Conservation (phyloP, 73 alveolate species). For the Paramecium tetraurelia region DNA sequence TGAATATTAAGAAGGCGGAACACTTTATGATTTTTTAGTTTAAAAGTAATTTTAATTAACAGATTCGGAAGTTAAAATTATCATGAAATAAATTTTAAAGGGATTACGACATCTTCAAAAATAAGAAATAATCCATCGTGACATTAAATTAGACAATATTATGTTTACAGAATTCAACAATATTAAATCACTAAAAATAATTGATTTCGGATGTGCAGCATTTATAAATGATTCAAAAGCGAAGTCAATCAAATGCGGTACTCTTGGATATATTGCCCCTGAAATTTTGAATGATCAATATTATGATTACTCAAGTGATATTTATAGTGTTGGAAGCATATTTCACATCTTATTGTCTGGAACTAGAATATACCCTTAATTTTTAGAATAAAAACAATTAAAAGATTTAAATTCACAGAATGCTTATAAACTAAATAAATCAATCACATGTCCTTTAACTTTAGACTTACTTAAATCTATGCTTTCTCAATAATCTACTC, state of each 20-base stretch:
- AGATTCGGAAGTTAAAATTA: neutral
- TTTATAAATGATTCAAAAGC: neutral
- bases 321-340: neutral
- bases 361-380: neutral
- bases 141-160: conserved; percentile 71
- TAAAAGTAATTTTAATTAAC: neutral
- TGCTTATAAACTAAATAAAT: neutral
- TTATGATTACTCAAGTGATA: neutral
- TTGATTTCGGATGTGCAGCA: conserved; percentile 55
- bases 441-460: neutral
- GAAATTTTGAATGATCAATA: neutral
- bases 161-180: neutral
- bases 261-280: conserved; percentile 40
- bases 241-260: neutral
- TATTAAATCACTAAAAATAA: neutral
- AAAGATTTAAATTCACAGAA: neutral
- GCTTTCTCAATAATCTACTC: neutral
- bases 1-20: neutral
- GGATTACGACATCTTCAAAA: conserved; percentile 58
- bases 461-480: neutral
- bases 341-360: conserved; percentile 11
- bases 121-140: conserved; percentile 67
- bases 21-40: neutral
- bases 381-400: neutral
- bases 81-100: neutral